A percentile compares a stretch with the other conserved stretches of the same genome.
Conservation (phyloP, 768 basidiomycete genomes). For the Agaricus blazei region DNA sequence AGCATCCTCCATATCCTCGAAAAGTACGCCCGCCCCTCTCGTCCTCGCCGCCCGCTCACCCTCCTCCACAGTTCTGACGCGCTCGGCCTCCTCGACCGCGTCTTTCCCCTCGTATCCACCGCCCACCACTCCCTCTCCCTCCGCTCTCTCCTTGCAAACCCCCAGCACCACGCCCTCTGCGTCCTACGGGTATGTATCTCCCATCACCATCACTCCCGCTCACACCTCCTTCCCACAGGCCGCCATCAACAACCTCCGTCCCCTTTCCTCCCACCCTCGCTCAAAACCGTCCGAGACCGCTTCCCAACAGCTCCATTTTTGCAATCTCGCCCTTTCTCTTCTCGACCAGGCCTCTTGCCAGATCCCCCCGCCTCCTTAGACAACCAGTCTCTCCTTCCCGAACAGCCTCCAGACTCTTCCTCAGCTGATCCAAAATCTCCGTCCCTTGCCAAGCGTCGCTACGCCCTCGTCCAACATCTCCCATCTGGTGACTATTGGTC, state of each 20-base stretch:
- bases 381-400: conserved; percentile 36
- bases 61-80: conserved; percentile 51
- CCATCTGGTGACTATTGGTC: conserved; percentile 79
- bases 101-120: conserved; percentile 51
- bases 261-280: conserved; percentile 63
- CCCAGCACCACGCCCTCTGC: conserved; percentile 47
- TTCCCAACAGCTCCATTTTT: conserved; percentile 68
- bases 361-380: conserved; percentile 41
- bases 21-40: conserved; percentile 30
- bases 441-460: conserved; percentile 41
- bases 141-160: conserved; percentile 50
- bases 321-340: conserved; percentile 65
- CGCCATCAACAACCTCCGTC: conserved; percentile 63
- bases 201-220: conserved; percentile 14
- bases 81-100: conserved; percentile 76
- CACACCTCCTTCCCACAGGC: conserved; percentile 30
- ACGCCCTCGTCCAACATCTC: conserved; percentile 76
- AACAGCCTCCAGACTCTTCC: conserved; percentile 15
- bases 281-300: conserved; percentile 60
- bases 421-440: conserved; percentile 14
- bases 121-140: conserved; percentile 41
- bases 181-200: conserved; percentile 47
- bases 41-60: conserved; percentile 8
- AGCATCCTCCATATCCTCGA: conserved; percentile 58
- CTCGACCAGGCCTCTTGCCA: conserved; percentile 64